A percentile compares a stretch with the other conserved stretches of the same genome.
phyloP scores from a whole-genome alignment of 768 basidiomycete genomes.

The Jaapia argillacea region DNA sequence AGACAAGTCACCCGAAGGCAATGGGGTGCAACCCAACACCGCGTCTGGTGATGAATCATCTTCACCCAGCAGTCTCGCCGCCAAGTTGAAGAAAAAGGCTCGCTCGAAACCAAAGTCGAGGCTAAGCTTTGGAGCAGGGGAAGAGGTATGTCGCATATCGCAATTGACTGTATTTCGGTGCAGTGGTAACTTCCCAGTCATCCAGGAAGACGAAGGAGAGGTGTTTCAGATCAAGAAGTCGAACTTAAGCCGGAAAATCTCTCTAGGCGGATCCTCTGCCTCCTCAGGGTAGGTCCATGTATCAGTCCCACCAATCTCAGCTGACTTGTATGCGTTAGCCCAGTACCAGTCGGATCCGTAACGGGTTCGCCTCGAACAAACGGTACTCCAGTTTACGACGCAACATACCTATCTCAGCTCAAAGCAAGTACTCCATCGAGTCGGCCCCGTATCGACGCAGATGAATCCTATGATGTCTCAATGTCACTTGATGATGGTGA shows the following conservation, averaged over 20 bases:
- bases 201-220: conserved; percentile 48
- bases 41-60: conserved; percentile 27
- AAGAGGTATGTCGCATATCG: conserved; percentile 55
- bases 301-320: conserved; percentile 1
- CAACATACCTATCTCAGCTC: conserved; percentile 64
- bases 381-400: conserved; percentile 59
- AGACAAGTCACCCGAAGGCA: conserved; percentile 22
- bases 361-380: conserved; percentile 22
- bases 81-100: conserved; percentile 61
- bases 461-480: conserved; percentile 34
- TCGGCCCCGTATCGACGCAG: conserved; percentile 28
- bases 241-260: conserved; percentile 55
- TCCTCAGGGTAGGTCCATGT: conserved; percentile 9
- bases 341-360: conserved; percentile 4
- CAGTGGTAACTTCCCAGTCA: no score
- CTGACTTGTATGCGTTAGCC: conserved; percentile 1
- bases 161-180: no score
- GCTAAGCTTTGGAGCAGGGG: conserved; percentile 69
- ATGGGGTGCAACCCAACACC: conserved; percentile 7
- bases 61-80: conserved; percentile 49
- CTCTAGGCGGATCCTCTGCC: conserved; percentile 43
- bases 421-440: conserved; percentile 65
- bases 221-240: conserved; percentile 78
- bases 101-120: conserved; percentile 55
- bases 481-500: conserved; percentile 29